phyloP scores from a whole-genome alignment of 2,329 filamentous ascomycete genomes.

The Pseudogymnoascus sp. region DNA sequence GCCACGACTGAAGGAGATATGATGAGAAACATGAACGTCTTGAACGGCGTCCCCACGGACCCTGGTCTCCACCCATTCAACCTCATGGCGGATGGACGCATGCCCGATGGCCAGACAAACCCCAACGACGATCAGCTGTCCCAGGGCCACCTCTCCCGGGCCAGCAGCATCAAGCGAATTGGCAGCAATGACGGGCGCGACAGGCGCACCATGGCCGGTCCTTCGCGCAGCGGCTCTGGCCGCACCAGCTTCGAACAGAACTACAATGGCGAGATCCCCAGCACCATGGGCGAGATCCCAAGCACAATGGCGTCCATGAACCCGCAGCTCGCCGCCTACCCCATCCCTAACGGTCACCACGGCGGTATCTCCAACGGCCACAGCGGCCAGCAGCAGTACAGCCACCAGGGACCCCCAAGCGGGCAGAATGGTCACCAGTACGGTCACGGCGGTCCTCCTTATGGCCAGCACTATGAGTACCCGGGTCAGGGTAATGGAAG shows the following conservation, averaged over 20 bases:
- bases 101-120: constrained; percentile 27
- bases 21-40: constrained; percentile 52
- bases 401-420: neutral
- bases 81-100: constrained; percentile 39
- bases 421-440: constrained; percentile 18
- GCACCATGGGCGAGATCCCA: constrained; percentile 44
- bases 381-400: constrained; percentile 1
- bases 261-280: constrained; percentile 50
- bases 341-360: constrained; percentile 54
- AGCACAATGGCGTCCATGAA: constrained; percentile 40
- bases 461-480: constrained; percentile 30
- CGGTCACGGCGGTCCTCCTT: constrained; percentile 46
- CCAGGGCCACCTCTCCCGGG: constrained; percentile 54
- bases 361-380: constrained; percentile 28
- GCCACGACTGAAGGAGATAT: constrained; percentile 45
- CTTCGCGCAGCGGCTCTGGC: constrained; percentile 41
- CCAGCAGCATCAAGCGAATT: constrained; percentile 51
- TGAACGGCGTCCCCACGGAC: constrained; percentile 50
- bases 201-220: constrained; percentile 47
- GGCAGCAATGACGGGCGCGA: constrained; percentile 49
- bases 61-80: constrained; percentile 51
- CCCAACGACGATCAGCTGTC: constrained; percentile 55
- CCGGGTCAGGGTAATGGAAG: constrained; percentile 26
- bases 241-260: constrained; percentile 41
- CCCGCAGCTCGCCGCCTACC: constrained; percentile 54